Base-by-base conservation (phyloP, 2,329 filamentous ascomycete genomes). In the Tolypocladium nubicola region DNA sequence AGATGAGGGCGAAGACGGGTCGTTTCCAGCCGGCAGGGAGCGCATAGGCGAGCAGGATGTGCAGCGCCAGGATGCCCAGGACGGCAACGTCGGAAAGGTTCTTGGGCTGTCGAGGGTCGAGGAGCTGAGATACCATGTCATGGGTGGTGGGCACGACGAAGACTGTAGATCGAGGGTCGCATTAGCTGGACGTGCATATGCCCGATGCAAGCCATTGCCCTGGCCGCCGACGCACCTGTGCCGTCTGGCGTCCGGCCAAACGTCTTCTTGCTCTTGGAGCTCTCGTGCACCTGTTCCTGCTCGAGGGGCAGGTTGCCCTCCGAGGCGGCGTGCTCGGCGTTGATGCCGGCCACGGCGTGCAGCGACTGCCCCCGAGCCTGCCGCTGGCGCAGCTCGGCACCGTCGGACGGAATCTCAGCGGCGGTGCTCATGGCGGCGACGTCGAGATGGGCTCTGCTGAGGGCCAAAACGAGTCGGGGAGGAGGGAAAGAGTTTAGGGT, bases 111-210 rank as follows among this genome's bases (percentile, higher is more conserved):
- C 88, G 89, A 55, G 94, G 94, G 66, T 95, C 94, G 65, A 99
- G 84, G 57, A 99, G 82, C 75, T 97, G 94, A 55, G 93, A 96
- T 65, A 99, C 93, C 94, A 99, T 97, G 75, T 99, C 94, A 79
- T 97, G 91, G 57, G 94, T 99, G 61, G 90, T 87, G 53, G 94
- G 94, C 56, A 99, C 94, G 58, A 90, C 88, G 70, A 99, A 99
- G 66, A 96, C 94, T 97, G 67, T 37, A 21, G 47, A 56, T 33
- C 43, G 56, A 43, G 41, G 53, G 40, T 41, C 52, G 52, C 56
- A 59, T 59, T 55, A 60, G 52, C 40, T 10, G 55, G 39, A 26
- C 43, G 30, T 55, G 59, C 35, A 33, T 33, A 21, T 49, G 30
- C 30, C 30, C 35, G 30, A 52, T 37, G 47, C 30, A 21, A 35